phyloP scores from a whole-genome alignment of 345 rosid genomes.

The Sisymbrium irio region DNA sequence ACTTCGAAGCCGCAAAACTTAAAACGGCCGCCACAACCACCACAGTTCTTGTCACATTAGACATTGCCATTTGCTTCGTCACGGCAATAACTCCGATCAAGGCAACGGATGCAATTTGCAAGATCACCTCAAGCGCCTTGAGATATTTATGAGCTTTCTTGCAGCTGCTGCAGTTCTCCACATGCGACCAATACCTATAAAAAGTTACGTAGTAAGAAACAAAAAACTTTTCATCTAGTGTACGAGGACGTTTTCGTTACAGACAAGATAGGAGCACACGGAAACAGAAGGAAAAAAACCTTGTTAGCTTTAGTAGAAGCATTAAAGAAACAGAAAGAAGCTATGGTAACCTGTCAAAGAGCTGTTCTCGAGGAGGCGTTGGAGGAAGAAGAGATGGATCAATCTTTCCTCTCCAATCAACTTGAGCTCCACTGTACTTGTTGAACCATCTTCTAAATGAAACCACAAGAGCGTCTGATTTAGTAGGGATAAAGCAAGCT shows the following conservation, averaged over 20 bases:
- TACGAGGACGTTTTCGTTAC: neutral
- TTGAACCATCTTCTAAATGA: slow-evolving; percentile 78
- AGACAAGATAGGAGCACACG: neutral
- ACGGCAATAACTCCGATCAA: slow-evolving; percentile 57
- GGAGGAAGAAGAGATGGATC: slow-evolving; percentile 70
- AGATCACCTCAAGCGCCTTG: slow-evolving; percentile 49
- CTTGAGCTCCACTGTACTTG: slow-evolving; percentile 57
- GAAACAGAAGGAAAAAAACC: neutral
- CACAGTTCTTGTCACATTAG: slow-evolving; percentile 42
- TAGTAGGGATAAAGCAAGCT: slow-evolving; percentile 76
- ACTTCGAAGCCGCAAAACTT: slow-evolving; percentile 70
- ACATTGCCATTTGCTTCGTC: slow-evolving; percentile 42
- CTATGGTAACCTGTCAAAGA: slow-evolving; percentile 62
- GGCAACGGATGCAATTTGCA: slow-evolving; percentile 56
- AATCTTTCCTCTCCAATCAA: slow-evolving; percentile 75
- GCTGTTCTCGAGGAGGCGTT: slow-evolving; percentile 67
- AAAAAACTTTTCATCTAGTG: neutral
- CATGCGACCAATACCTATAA: slow-evolving; percentile 80
- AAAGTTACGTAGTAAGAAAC: neutral
- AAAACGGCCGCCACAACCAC: slow-evolving; percentile 46
- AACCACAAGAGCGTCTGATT: slow-evolving; percentile 70
- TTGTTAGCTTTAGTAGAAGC: neutral
- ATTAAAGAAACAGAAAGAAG: neutral
- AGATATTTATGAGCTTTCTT: slow-evolving; percentile 57
- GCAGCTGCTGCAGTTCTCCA: slow-evolving; percentile 82